Conservation (phyloP, 2,329 filamentous ascomycete genomes). For the Drechslerella coelobrocha region DNA sequence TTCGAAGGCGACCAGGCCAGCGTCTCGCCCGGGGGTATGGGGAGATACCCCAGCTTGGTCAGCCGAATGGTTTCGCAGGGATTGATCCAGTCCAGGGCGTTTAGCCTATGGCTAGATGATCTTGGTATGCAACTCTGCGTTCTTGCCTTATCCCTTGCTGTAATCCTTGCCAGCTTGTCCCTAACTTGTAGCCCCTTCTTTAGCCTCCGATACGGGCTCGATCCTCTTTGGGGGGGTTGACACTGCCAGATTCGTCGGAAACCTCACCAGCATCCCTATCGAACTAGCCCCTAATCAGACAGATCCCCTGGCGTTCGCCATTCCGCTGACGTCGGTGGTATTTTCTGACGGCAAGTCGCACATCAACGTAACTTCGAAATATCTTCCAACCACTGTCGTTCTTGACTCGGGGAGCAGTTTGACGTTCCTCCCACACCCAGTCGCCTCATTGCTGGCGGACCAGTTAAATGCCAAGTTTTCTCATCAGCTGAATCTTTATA, state of each 20-base stretch:
- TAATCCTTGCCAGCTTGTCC: neutral
- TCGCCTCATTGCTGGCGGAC: slow-evolving; percentile 49
- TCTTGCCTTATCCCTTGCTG: neutral
- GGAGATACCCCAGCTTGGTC: slow-evolving; percentile 31
- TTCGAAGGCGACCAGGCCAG: slow-evolving; percentile 61
- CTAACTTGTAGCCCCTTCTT: slow-evolving; percentile 20
- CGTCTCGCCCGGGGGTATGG: slow-evolving; percentile 59
- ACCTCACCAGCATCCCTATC: slow-evolving; percentile 56
- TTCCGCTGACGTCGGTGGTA: slow-evolving; percentile 27
- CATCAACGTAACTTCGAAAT: slow-evolving; percentile 59
- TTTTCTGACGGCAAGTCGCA: slow-evolving; percentile 54
- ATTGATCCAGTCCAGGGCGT: slow-evolving; percentile 49
- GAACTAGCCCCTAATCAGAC: slow-evolving; percentile 33
- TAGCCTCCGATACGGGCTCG: slow-evolving; percentile 55
- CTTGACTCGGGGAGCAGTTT: slow-evolving; percentile 67
- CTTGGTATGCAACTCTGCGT: slow-evolving; percentile 51
- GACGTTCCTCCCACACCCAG: slow-evolving; percentile 53
- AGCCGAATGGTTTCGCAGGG: slow-evolving; percentile 41
- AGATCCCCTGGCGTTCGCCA: slow-evolving; percentile 30
- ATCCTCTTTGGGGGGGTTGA: slow-evolving; percentile 62
- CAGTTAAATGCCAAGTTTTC: slow-evolving; percentile 63
- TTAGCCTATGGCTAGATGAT: slow-evolving; percentile 58
- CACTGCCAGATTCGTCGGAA: slow-evolving; percentile 61
- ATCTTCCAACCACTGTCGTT: slow-evolving; percentile 68
- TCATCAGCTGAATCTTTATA: slow-evolving; percentile 63